phyloP scores from a whole-genome alignment of 1,139 yeast genomes.

The Tardiomyces digboiensis region DNA sequence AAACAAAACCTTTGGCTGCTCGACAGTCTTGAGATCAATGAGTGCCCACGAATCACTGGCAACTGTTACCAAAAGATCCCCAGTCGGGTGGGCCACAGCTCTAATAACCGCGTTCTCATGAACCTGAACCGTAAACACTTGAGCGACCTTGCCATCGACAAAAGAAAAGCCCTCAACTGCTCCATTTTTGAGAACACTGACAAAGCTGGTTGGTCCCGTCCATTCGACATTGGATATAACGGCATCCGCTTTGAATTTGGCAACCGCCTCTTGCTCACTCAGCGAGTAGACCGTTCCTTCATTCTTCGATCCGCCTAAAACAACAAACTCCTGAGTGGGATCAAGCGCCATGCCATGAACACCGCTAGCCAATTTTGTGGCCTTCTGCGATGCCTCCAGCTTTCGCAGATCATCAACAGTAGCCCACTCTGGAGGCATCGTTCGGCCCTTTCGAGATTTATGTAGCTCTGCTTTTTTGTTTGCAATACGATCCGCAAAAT shows the following conservation, averaged over 20 bases:
- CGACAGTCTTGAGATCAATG: conserved; percentile 16
- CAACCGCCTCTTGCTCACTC: background rate
- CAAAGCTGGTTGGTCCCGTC: conserved; percentile 8
- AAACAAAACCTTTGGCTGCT: conserved; percentile 2
- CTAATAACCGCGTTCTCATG: conserved; percentile 11
- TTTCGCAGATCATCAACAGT: background rate
- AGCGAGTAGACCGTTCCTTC: background rate
- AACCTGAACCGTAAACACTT: background rate
- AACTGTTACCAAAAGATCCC: conserved; percentile 24
- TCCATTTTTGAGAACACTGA: conserved; percentile 16
- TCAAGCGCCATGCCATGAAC: background rate
- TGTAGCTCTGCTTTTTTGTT: background rate
- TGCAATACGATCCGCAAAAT: background rate
- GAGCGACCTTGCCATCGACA: background rate
- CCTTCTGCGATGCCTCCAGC: background rate
- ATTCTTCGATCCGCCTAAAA: background rate
- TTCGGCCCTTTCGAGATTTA: background rate
- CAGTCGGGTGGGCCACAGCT: conserved; percentile 31
- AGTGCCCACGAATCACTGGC: conserved; percentile 29
- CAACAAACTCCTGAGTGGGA: background rate
- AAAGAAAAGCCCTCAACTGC: conserved; percentile 9
- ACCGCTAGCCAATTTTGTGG: background rate
- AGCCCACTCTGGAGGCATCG: background rate
- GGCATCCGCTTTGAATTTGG: conserved; percentile 10
- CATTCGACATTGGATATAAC: conserved; percentile 21